These are phyloP conservation scores for Corynespora cassiicola DNA, from an alignment of 2,329 filamentous ascomycete genomes.

Conservation along the genomic window DNA sequence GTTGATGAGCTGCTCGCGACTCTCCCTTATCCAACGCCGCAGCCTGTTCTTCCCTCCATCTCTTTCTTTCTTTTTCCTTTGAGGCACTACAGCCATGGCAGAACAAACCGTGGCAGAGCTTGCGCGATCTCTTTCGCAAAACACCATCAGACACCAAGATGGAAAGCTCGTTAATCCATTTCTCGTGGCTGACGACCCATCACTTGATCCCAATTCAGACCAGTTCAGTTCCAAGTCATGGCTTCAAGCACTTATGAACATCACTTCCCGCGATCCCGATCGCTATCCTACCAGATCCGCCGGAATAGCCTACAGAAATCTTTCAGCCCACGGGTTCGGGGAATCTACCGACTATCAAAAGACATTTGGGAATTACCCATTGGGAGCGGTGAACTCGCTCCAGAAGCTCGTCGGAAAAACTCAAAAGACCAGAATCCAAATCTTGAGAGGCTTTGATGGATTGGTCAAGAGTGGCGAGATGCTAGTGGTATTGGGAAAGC, in stretches of 20 bases:
- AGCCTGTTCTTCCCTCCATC: too few relatives aligned
- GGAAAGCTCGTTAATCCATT: slow-evolving; percentile 2
- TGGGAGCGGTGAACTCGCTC: slow-evolving; percentile 60
- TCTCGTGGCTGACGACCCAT: slow-evolving; percentile 13
- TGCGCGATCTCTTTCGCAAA: not conserved
- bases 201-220: slow-evolving; percentile 45
- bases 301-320: slow-evolving; percentile 66
- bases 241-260: slow-evolving; percentile 49
- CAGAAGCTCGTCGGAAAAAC: slow-evolving; percentile 58
- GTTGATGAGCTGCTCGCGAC: too few relatives aligned
- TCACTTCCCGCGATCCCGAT: slow-evolving; percentile 58
- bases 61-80: too few relatives aligned
- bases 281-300: slow-evolving; percentile 53
- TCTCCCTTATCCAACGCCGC: too few relatives aligned
- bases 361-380: slow-evolving; percentile 64
- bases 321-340: slow-evolving; percentile 69
- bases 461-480: slow-evolving; percentile 72
- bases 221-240: slow-evolving; percentile 49
- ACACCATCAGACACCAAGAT: not conserved
- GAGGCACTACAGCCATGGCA: too few relatives aligned
- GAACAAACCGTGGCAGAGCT: not conserved
- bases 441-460: slow-evolving; percentile 69
- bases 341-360: slow-evolving; percentile 69
- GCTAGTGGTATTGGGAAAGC: slow-evolving; percentile 74
- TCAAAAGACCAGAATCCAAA: slow-evolving; percentile 62